Percentiles rank a stretch among this genome's conserved stretches.
Evolutionary conservation across 768 basidiomycete genomes (phyloP).

Genomic region (Trametes elegans): DNA sequence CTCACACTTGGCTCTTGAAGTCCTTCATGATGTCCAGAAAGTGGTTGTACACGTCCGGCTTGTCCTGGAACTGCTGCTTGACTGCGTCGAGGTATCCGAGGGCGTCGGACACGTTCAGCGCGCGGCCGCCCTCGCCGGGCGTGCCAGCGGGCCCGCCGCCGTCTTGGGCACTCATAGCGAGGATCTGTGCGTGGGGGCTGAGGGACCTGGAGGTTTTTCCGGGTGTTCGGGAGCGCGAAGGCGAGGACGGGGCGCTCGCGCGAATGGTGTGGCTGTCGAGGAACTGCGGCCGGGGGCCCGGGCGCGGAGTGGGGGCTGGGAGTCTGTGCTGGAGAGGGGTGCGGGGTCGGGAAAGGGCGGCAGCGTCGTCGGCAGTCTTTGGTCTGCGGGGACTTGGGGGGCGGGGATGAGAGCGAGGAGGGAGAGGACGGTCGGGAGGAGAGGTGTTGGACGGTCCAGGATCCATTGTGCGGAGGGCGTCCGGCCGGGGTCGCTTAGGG

Average conservation of each 20-base stretch:
- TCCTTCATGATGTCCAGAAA: constrained; percentile 99
- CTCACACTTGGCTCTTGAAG: constrained; percentile 93
- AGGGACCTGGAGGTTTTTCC: constrained; percentile 12
- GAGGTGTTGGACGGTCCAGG: constrained; percentile 8
- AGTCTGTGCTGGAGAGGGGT: constrained; percentile 10
- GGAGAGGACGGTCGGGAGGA: constrained; percentile 2
- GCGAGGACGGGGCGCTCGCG: constrained; percentile 13
- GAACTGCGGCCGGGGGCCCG: constrained; percentile 14
- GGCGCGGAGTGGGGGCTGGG: constrained; percentile 16
- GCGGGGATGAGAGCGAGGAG: not conserved
- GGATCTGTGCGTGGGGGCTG: constrained; percentile 16
- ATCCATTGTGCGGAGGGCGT: constrained; percentile 15
- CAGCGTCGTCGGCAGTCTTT: constrained; percentile 1
- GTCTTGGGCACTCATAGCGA: constrained; percentile 11
- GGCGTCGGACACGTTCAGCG: constrained; percentile 90
- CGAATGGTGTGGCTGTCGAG: constrained; percentile 11
- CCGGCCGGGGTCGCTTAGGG: constrained; percentile 20
- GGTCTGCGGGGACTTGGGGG: constrained; percentile 3
- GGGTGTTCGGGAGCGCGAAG: constrained; percentile 11
- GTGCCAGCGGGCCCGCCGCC: constrained; percentile 11
- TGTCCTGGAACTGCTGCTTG: constrained; percentile 86
- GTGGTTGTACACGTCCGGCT: constrained; percentile 92
- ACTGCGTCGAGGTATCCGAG: constrained; percentile 93
- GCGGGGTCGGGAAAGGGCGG: constrained; percentile 2
- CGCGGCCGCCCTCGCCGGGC: constrained; percentile 35